Evolutionary conservation across 2,329 filamentous ascomycete genomes (phyloP).

Genomic region (Pseudogymnoascus sp.): DNA sequence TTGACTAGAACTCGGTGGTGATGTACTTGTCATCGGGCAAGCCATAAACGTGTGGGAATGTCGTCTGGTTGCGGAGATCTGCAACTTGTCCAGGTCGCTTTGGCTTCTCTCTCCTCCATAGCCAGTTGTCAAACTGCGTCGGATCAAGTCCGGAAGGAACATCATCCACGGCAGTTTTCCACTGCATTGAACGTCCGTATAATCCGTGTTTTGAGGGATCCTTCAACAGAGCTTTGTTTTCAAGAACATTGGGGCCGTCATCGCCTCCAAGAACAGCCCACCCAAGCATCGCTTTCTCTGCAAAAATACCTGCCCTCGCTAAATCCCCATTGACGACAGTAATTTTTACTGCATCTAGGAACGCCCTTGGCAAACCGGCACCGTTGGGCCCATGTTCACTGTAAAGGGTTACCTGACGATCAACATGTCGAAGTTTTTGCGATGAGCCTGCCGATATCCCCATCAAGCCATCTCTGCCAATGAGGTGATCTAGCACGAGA

Average conservation of each 20-base stretch:
- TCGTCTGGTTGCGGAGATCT: conserved; percentile 18
- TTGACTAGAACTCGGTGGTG: conserved; percentile 16
- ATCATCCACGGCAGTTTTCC: conserved; percentile 18
- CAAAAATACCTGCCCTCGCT: conserved; percentile 28
- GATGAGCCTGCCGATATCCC: conserved; percentile 14
- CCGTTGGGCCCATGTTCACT: conserved; percentile 22
- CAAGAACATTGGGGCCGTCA: conserved; percentile 15
- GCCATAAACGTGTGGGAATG: conserved; percentile 20
- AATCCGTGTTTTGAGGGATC: conserved; percentile 18
- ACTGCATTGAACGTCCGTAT: conserved; percentile 14
- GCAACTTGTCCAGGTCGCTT: conserved; percentile 11
- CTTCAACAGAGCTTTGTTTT: conserved; percentile 13
- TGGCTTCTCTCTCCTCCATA: conserved; percentile 20
- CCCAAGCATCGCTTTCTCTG: conserved; percentile 18
- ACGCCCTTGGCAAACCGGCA: conserved; percentile 21
- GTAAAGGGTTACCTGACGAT: conserved; percentile 26
- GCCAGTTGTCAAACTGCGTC: conserved; percentile 20
- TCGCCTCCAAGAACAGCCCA: conserved; percentile 14
- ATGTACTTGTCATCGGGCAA: conserved; percentile 16
- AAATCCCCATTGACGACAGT: conserved; percentile 28
- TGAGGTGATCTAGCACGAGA: conserved; percentile 23
- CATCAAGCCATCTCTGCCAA: conserved; percentile 16
- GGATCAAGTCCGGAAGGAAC: conserved; percentile 13
- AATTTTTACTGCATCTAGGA: conserved; percentile 25
- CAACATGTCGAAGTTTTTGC: conserved; percentile 17